Base-by-base conservation (phyloP, 305 asterid genomes). In the Rubia balearica region DNA sequence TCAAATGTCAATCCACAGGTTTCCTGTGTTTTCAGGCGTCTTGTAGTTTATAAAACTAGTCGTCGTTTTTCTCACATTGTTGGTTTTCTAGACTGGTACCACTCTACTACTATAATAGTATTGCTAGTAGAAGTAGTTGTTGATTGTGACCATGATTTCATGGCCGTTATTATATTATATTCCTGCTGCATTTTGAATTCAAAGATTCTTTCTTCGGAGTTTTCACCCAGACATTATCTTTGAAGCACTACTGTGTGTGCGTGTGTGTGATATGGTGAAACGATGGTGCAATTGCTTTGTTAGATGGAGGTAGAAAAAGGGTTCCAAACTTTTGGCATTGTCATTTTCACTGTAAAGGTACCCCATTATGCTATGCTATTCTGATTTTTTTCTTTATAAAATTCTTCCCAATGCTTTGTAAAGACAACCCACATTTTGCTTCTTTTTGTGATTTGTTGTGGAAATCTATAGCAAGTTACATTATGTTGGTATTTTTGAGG, bases 1-100 rank as follows among this genome's bases (percentile, higher is more conserved):
- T 76, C 82, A 83, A 76, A 63, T 40, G 45, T 41, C 69, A 41
- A 40, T 82, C 81, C 85, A 85, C 92, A 76, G 87, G 85, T 86
- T 78, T 88, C 76, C 79, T 82, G 89, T 80, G 86, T 80, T 81
- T 80, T 68, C 74, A 61, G 73, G 74, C 11, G 42, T 75, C 74
- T 75, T 46, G 76, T 57, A 59, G 71, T 77, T 76, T 81, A 76
- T 80, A 84, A 76, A 75, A 57, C 41, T 81, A n/a, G n/a, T n/a
- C 80, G 87, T 81, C 89, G 76, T 75, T 72, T 77, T 71, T 79
- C 80, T 78, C 57, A 41, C 65, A 68, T 78, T 82, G 85, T 77
- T 81, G 79, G 65, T 69, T 74, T 46, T 64, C 81, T 65, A 65
- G 67, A 68, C 64, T 65, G 19, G 60, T 53, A n/a, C 5, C 22